Evolutionary conservation across 768 basidiomycete species (phyloP), one percentile per base, ranked within the genome.

Genomic region (Candolleomyces eurysporus): DNA sequence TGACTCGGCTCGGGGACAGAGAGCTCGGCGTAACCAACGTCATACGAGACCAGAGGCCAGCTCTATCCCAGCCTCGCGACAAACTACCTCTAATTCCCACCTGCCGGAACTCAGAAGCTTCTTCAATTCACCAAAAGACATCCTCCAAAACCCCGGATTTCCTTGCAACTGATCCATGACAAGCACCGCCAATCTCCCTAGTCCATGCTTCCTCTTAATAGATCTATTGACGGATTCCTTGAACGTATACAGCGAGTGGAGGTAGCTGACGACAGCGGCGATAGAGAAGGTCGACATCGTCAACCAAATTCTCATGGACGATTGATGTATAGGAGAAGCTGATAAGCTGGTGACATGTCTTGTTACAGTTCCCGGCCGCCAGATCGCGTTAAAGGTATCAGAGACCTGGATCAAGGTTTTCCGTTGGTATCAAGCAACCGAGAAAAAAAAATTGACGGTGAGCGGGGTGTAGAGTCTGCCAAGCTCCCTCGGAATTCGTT

Each of bases 71-170:
- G 10, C 48, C 13, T 45, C 52, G 8, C 5, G 7, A 36, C 59
- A 60, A 16, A 16, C 42, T 14, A 16, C 31, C 59, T 60, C 59
- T 17, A 60, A 48, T 30, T 60, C 59, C 42, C 17, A 36, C 30
- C 36, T 54, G 7, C 59, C 52, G 1, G 19, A 13, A 14, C 30
- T 11, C 13, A 46, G 45, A n/a, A 60, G 13, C 42, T 31, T 42
- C 16, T 26, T 49, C 11, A 55, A 51, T 26, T 60, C 59, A 21
- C 54, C 51, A 36, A 60, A 60, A 19, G 59, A 60, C 40, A 60
- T 26, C 51, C 52, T 42, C 59, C 59, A 60, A 31, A 60, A 60
- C 40, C 59, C 52, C 17, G 59, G 59, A 48, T 53, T 60, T 17
- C 52, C 10, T 43, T 60, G 59, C n/a, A 54, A n/a, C 51, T 60